Base-by-base conservation (phyloP, 805 yeast genomes). In the Candida gorgasii region DNA sequence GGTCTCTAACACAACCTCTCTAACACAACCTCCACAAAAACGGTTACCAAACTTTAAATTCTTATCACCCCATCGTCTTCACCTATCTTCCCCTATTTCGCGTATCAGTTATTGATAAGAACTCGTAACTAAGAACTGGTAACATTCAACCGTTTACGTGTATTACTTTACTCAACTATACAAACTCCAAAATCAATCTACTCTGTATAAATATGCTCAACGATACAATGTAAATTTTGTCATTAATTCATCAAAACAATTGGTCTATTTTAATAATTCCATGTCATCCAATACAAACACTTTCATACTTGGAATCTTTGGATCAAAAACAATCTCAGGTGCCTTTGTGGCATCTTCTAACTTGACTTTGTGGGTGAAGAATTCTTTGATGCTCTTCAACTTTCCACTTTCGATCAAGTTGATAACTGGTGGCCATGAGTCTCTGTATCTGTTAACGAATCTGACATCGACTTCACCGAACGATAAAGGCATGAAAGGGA, bases 401-500 rank as follows among this genome's bases (percentile, higher is more conserved):
- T 49, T 49, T 9, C 52, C 52, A 34, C 50, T 46, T 31, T 40
- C 37, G 16, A 49, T 46, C 41, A 49, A 49, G 35, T 49, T 49
- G 17, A 49, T 38, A 18, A 48, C 31, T 42, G 51, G 50, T 19
- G 48, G 47, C 53, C 44, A 57, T 36, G 47, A 54, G 35, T 36
- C 54, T 38, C 36, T 55, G 46, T 42, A 50, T 49, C 39, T 51
- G 43, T 37, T 55, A 46, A 53, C 46, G 39, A 46, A 50, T 41
- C 27, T 50, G 23, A 42, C 53, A 40, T 42, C 52, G 16, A 46
- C 52, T 38, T 54, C 55, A 32, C 57, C 53, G 30, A 50, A 51
- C 23, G 51, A 47, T 31, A 55, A 46, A 11, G 53, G 53, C 55
- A 54, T 55, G 47, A 57, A 52, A 14, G 61, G 59, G 48, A 57